Evolutionary conservation across 139 green algal genomes (phyloP), one percentile per base, ranked within the genome.

Genomic region (Micractinium conductrix): DNA sequence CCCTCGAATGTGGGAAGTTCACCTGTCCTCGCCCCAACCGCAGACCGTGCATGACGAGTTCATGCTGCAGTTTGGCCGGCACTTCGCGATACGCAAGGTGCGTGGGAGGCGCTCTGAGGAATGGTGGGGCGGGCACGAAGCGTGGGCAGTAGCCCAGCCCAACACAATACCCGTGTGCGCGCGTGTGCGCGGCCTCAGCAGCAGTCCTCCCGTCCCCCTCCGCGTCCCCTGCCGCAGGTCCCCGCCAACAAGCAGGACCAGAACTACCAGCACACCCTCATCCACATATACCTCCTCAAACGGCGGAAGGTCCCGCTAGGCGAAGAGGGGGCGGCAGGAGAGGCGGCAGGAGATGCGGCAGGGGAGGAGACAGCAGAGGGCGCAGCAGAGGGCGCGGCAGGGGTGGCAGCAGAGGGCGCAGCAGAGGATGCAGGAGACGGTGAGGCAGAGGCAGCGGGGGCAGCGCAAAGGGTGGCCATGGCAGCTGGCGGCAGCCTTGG

Each of bases 241-340:
- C 84, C 89, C 1, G 69, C 79, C 35, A 74, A 43, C 58, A 94
- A 95, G 80, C 89, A 95, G 90, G 86, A 95, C 50, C 69, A 87
- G 6, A 74, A 86, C 14, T 92, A 91, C 81, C 89, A 94, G 78
- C 93, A 96, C 88, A 86, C 85, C 0, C 80, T 91, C 60, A 96
- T 96, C 40, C 90, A 96, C 75, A 89, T 96, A 7, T 94, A 93
- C 81, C 69, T 95, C 24, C 86, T 92, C 42, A 95, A 96, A 69
- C 82, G 74, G 37, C 82, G 84, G 9, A 92, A 86, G 67, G 62
- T 75, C 78, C 22, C 80, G 19, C 37, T 71, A 26, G 45, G 24
- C 9, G 71, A 37, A 45, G 21, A 35, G 7, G 76, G 4, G 26
- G 55, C 22, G 26, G 55, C 53, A 17, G 76, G 38, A 24, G 53